Evolutionary conservation across 306 rosid species (phyloP).

Genomic region (Cucurbita moschata): DNA sequence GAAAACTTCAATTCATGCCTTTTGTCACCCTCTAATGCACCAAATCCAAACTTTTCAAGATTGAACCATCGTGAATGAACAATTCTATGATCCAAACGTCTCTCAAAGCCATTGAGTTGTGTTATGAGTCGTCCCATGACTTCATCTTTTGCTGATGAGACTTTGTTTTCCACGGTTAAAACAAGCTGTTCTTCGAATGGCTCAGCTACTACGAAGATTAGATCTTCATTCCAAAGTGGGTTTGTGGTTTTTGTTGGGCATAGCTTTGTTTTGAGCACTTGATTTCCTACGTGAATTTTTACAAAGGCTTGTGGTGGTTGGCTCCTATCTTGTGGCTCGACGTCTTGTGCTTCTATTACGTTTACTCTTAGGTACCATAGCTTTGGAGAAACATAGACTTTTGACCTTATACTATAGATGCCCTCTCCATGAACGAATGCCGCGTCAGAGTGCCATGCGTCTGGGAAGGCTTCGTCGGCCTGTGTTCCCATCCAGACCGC

Average conservation of each 20-base stretch:
- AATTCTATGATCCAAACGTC: slow-evolving; percentile 50
- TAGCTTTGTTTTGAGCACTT: slow-evolving; percentile 50
- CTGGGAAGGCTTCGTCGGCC: slow-evolving; percentile 80
- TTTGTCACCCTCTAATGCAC: slow-evolving; percentile 54
- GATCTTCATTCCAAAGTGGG: slow-evolving; percentile 67
- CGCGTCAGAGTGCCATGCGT: slow-evolving; percentile 71
- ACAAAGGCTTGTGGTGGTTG: slow-evolving; percentile 54
- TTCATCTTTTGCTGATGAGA: slow-evolving; percentile 39
- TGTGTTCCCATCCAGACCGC: slow-evolving; percentile 93
- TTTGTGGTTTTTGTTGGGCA: slow-evolving; percentile 37
- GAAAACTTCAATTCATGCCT: slow-evolving; percentile 57
- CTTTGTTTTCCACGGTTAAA: slow-evolving; percentile 43
- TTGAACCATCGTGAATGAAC: slow-evolving; percentile 62
- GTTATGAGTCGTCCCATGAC: slow-evolving; percentile 26
- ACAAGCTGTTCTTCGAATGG: slow-evolving; percentile 64
- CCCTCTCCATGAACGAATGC: slow-evolving; percentile 53
- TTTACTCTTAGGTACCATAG: slow-evolving; percentile 71
- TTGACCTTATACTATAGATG: slow-evolving; percentile 48
- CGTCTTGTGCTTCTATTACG: slow-evolving; percentile 75
- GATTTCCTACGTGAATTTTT: slow-evolving; percentile 59
- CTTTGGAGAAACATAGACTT: slow-evolving; percentile 73
- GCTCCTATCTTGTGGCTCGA: slow-evolving; percentile 38
- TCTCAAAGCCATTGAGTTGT: slow-evolving; percentile 37
- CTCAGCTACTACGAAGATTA: slow-evolving; percentile 74
- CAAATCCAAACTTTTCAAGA: slow-evolving; percentile 57